Conservation (phyloP, 75 land plant genomes). For the Picea sitchensis region DNA sequence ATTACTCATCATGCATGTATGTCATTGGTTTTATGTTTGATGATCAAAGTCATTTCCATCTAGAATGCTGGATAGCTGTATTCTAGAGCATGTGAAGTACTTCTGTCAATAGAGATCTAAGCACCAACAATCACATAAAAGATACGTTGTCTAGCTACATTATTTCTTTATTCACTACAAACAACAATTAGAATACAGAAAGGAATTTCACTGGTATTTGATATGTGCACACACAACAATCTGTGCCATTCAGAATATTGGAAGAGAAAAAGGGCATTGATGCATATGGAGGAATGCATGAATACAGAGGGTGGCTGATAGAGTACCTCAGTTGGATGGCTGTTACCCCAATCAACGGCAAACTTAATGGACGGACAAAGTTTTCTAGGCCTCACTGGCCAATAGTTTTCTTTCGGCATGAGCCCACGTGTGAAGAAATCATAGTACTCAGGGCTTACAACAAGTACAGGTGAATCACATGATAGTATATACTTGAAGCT, state of each 20-base stretch:
- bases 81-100: not conserved
- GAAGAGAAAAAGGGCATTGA: not conserved
- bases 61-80: not conserved
- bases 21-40: not conserved
- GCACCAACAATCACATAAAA: not conserved
- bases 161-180: slow-evolving; percentile 1
- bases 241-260: not conserved
- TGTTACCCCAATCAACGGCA: slow-evolving; percentile 78
- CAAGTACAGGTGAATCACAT: slow-evolving; percentile 57
- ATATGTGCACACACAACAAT: not conserved
- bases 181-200: not conserved
- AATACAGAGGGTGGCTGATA: slow-evolving; percentile 1
- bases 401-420: slow-evolving; percentile 48
- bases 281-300: not conserved
- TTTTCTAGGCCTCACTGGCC: slow-evolving; percentile 34
- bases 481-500: slow-evolving; percentile 79
- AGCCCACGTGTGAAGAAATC: slow-evolving; percentile 78
- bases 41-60: too few species aligned
- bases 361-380: slow-evolving; percentile 55
- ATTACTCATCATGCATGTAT: not conserved
- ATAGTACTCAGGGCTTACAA: slow-evolving; percentile 50
- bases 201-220: not conserved
- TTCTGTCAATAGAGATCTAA: not conserved
- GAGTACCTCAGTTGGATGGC: slow-evolving; percentile 47
- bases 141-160: not conserved